phyloP scores from a whole-genome alignment of 192 early-diverging fungal genomes.

The Coemansia sp. region DNA sequence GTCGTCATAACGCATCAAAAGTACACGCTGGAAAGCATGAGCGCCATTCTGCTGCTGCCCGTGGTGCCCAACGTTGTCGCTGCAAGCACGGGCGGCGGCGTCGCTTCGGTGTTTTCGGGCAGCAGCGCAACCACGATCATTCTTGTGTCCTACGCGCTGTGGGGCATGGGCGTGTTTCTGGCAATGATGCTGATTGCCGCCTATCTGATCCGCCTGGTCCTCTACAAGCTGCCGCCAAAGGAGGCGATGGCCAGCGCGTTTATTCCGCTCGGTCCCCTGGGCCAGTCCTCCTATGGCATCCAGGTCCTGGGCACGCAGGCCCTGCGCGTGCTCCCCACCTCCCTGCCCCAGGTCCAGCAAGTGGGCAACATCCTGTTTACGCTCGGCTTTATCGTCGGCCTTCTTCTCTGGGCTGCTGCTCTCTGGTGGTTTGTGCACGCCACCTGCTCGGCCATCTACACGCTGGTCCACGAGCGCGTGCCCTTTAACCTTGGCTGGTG shows the following conservation, averaged over 20 bases:
- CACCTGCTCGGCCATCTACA: slow-evolving; percentile 34
- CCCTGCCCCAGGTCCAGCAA: slow-evolving; percentile 23
- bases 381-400: slow-evolving; percentile 32
- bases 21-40: slow-evolving; percentile 46
- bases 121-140: slow-evolving; percentile 24
- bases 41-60: slow-evolving; percentile 51
- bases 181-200: slow-evolving; percentile 45
- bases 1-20: slow-evolving; percentile 43
- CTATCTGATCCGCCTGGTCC: slow-evolving; percentile 49
- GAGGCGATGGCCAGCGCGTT: slow-evolving; percentile 54
- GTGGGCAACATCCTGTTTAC: slow-evolving; percentile 32
- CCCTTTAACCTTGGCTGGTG: slow-evolving; percentile 60
- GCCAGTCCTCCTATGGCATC: slow-evolving; percentile 54
- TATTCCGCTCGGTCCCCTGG: slow-evolving; percentile 55
- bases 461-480: slow-evolving; percentile 23
- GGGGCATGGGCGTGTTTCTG: slow-evolving; percentile 52
- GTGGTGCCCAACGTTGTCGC: slow-evolving; percentile 55
- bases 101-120: slow-evolving; percentile 21
- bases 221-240: slow-evolving; percentile 53
- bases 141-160: slow-evolving; percentile 46
- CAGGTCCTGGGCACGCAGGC: slow-evolving; percentile 47
- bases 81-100: slow-evolving; percentile 40
- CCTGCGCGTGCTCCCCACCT: slow-evolving; percentile 26
- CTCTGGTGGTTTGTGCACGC: slow-evolving; percentile 54
- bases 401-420: slow-evolving; percentile 51